Evolutionary conservation across 306 rosid genomes (phyloP).

Genomic region (Sindora glabra): DNA sequence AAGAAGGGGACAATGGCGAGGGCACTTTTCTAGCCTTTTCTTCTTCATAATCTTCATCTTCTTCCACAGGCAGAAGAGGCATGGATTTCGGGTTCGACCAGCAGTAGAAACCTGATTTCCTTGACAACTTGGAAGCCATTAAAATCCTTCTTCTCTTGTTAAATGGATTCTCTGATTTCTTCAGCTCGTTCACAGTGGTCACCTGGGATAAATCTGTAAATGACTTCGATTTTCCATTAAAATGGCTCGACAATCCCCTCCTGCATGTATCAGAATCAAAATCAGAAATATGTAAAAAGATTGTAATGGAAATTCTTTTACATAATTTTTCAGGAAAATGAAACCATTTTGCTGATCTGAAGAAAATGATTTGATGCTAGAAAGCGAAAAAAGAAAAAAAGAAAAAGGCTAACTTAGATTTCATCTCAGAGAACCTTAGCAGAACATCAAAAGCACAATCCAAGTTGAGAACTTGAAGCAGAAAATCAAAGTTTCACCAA

Average conservation of each 20-base stretch:
- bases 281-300: no score
- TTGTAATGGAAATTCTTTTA: no score
- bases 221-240: slow-evolving; percentile 85
- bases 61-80: slow-evolving; percentile 70
- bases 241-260: slow-evolving; percentile 79
- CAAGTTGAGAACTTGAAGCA: no score
- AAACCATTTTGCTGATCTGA: no score
- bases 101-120: slow-evolving; percentile 54
- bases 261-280: slow-evolving; percentile 26
- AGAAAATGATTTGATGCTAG: no score
- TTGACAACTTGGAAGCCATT: slow-evolving; percentile 64
- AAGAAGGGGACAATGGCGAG: slow-evolving; percentile 14
- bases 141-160: slow-evolving; percentile 74
- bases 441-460: no score
- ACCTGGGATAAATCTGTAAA: slow-evolving; percentile 64
- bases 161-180: slow-evolving; percentile 68
- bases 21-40: slow-evolving; percentile 20
- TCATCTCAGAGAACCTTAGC: no score
- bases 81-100: slow-evolving; percentile 77
- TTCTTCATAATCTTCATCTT: slow-evolving; percentile 26
- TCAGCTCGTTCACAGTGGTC: slow-evolving; percentile 37
- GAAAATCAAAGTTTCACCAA: no score
- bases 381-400: no score
- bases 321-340: no score
- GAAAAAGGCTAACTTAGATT: no score